Evolutionary conservation across 176 grass and related monocot genomes (phyloP), one percentile per base, ranked within the genome.

Genomic region (Zizania latifolia): DNA sequence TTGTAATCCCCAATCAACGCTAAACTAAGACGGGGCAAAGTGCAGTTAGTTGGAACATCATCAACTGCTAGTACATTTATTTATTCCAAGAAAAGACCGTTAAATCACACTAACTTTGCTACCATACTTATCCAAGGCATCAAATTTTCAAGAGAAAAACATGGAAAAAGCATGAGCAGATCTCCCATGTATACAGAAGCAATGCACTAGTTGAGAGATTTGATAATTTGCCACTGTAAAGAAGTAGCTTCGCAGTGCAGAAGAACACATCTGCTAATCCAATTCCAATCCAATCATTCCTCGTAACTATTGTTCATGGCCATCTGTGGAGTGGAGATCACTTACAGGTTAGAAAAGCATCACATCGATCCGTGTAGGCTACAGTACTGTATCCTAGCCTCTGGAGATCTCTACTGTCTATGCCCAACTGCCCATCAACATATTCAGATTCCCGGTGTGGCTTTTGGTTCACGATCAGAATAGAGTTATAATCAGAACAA

Each of bases 21-120:
- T 35, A 6, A 67, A 75, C 7, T 53, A 48, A n/a, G 13, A 67
- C n/a, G 39, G 39, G 10, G n/a, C 21, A 76, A 56, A 46, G 37
- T 50, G 65, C 35, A 56, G 22, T 75, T 70, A 64, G 78, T 37
- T 81, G 78, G 67, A 62, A 63, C 71, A 70, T 70, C 63, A 81
- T 27, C 58, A 65, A 71, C 4, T 12, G 44, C 32, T 39, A 27
- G 44, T 30, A n/a, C n/a, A 37, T 55, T 76, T 48, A 0, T 29
- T 46, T 65, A 39, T 48, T 71, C 3, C 43, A 65, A 78, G 8
- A 77, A n/a, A 44, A 65, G 13, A 45, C 11, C 63, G 28, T 16
- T 30, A 34, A 67, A n/a, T 10, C 30, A 32, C 37, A 6, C 39
- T 54, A 54, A 9, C 32, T 72, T 53, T 71, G n/a, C n/a, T 37